Percentiles rank a stretch among this genome's conserved stretches.
Evolutionary conservation across 2,329 filamentous ascomycete species (phyloP).

Genomic region (Hansfordia pulvinata): DNA sequence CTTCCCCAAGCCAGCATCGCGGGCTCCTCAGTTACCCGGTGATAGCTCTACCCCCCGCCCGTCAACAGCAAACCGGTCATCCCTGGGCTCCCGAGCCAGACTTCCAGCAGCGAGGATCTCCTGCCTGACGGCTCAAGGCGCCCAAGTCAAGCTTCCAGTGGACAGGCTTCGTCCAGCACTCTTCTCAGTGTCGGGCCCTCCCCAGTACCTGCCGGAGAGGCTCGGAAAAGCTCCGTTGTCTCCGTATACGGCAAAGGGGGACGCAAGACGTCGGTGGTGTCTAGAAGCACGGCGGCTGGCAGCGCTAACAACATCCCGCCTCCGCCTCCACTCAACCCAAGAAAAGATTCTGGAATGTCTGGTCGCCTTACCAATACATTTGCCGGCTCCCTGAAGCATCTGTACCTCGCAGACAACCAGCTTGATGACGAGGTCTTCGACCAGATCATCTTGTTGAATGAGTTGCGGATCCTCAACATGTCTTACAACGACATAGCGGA

Average conservation of each 20-base stretch:
- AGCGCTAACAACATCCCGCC: slow-evolving; percentile 34
- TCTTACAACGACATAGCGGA: slow-evolving; percentile 94
- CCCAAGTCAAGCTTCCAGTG: too few relatives aligned
- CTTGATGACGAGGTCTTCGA: slow-evolving; percentile 93
- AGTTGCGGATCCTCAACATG: slow-evolving; percentile 79
- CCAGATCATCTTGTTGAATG: slow-evolving; percentile 68
- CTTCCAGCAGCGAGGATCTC: slow-evolving; percentile 68
- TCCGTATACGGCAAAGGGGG: slow-evolving; percentile 67
- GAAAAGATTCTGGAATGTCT: slow-evolving; percentile 85
- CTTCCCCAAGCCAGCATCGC: slow-evolving; percentile 77
- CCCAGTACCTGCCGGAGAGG: slow-evolving; percentile 42
- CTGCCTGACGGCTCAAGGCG: slow-evolving; percentile 44
- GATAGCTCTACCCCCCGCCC: too few relatives aligned
- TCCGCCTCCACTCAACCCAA: slow-evolving; percentile 34
- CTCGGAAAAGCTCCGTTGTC: slow-evolving; percentile 72
- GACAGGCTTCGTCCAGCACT: slow-evolving; percentile 60
- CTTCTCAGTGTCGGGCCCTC: slow-evolving; percentile 65
- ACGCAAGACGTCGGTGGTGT: slow-evolving; percentile 76
- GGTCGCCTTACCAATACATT: slow-evolving; percentile 76
- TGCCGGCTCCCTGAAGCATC: slow-evolving; percentile 66
- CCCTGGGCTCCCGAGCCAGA: slow-evolving; percentile 40
- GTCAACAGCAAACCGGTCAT: slow-evolving; percentile 26
- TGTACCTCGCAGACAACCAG: slow-evolving; percentile 87
- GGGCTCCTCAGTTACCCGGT: slow-evolving; percentile 47
- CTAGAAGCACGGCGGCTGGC: slow-evolving; percentile 38